Evolutionary conservation across 495 filamentous ascomycete genomes (phyloP).

Genomic region (Penicillium antarcticum): DNA sequence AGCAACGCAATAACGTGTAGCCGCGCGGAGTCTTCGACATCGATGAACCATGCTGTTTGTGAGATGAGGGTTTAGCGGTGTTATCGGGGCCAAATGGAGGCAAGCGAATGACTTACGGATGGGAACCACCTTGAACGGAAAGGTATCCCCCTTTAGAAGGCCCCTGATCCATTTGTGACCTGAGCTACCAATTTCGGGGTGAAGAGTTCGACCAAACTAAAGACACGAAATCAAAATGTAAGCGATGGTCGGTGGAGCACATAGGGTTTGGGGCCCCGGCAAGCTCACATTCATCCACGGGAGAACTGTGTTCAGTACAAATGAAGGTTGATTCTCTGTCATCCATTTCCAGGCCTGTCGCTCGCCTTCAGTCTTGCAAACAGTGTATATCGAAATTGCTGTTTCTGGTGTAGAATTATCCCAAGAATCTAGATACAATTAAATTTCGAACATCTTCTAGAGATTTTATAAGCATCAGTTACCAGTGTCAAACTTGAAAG

Average conservation of each 20-base stretch:
- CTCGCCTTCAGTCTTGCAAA: conserved; percentile 53
- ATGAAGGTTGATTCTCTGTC: conserved; percentile 42
- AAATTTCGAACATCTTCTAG: neutral
- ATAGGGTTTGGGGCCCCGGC: too few relatives aligned
- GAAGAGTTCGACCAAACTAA: conserved; percentile 28
- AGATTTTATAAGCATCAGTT: neutral
- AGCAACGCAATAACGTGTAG: conserved; percentile 48
- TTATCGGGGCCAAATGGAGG: neutral
- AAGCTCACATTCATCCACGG: conserved; percentile 34
- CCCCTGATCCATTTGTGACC: conserved; percentile 17
- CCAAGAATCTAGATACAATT: neutral
- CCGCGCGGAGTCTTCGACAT: conserved; percentile 47
- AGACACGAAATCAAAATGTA: too few relatives aligned
- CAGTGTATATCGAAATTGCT: conserved; percentile 36
- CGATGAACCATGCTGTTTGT: conserved; percentile 31
- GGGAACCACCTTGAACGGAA: conserved; percentile 9
- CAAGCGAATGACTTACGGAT: conserved; percentile 17
- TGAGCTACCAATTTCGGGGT: conserved; percentile 19
- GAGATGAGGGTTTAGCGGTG: neutral
- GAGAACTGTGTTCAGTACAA: conserved; percentile 48
- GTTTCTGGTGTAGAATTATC: neutral
- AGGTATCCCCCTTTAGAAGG: conserved; percentile 25
- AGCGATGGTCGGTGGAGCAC: too few relatives aligned
- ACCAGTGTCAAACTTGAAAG: neutral
- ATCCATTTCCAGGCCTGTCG: conserved; percentile 50